These are phyloP conservation scores for Trametes meyenii DNA, from an alignment of 768 basidiomycete species.

Conservation along the genomic window DNA sequence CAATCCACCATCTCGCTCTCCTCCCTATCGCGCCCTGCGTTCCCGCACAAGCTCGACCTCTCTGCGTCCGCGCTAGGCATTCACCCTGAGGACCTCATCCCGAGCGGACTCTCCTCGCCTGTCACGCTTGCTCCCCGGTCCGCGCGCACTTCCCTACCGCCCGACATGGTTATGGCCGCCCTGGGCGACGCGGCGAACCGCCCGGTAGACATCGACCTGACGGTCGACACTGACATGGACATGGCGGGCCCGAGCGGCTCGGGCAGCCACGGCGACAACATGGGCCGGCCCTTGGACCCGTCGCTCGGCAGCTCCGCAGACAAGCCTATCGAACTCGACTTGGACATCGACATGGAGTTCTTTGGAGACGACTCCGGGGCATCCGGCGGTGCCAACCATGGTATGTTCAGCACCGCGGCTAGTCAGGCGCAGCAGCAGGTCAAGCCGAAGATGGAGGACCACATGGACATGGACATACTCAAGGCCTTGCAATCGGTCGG, in stretches of 20 bases:
- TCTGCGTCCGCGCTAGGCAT: conserved; percentile 70
- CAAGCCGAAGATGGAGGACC: conserved; percentile 25
- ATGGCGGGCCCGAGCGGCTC: conserved; percentile 16
- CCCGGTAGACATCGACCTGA: conserved; percentile 63
- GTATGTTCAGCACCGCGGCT: conserved; percentile 7
- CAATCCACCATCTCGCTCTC: conserved; percentile 81
- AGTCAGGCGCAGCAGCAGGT: not conserved
- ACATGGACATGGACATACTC: conserved; percentile 20
- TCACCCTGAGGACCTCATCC: conserved; percentile 61
- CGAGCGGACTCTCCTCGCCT: conserved; percentile 70
- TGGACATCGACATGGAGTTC: conserved; percentile 66
- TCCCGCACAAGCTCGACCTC: conserved; percentile 80
- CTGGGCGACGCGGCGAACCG: conserved; percentile 29
- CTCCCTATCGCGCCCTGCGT: conserved; percentile 70
- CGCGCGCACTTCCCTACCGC: conserved; percentile 54
- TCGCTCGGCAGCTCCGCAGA: conserved; percentile 66
- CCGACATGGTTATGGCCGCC: conserved; percentile 68
- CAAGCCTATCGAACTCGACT: conserved; percentile 80
- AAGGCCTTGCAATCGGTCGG: conserved; percentile 4
- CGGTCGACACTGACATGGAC: conserved; percentile 37
- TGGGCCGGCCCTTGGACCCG: conserved; percentile 36
- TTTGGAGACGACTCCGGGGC: conserved; percentile 32
- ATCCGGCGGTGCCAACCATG: conserved; percentile 19
- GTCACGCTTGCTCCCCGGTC: conserved; percentile 84
- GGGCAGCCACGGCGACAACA: conserved; percentile 30